Evolutionary conservation across 2,329 filamentous ascomycete genomes (phyloP).

Genomic region (Triangularia setosa): DNA sequence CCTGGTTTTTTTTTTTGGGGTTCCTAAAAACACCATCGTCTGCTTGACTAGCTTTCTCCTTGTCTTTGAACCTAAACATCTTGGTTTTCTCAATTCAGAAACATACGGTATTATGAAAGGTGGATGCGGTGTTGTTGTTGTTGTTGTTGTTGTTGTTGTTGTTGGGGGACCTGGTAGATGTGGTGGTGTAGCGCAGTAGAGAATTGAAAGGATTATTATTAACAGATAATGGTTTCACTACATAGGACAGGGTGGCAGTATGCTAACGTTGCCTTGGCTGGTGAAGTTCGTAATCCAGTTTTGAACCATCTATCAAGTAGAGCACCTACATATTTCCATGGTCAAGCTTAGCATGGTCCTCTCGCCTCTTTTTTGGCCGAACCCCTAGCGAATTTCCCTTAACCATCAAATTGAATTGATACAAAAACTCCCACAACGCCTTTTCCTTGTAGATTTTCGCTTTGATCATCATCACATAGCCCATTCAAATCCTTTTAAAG

Average conservation of each 20-base stretch:
- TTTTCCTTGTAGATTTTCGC: too few species aligned
- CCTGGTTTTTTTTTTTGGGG: neutral
- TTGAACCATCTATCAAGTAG: too few species aligned
- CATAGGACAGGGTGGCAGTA: too few species aligned
- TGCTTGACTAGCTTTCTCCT: neutral
- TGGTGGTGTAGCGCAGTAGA: neutral
- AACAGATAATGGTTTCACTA: too few species aligned
- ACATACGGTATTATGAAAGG: neutral
- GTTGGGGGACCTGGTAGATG: too few species aligned
- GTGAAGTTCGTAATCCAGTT: too few species aligned
- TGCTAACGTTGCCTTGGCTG: too few species aligned
- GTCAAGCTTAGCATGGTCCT: too few species aligned
- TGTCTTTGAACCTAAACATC: neutral
- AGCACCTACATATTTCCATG: too few species aligned
- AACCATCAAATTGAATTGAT: neutral
- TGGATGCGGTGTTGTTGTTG: neutral
- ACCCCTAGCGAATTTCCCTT: neutral
- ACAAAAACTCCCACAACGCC: neutral
- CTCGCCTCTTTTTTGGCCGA: neutral
- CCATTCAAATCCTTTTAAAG: constrained; percentile 37
- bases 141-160: too few species aligned
- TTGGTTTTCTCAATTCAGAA: neutral
- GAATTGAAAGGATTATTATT: neutral
- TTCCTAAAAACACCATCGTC: neutral
- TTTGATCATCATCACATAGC: too few species aligned